Evolutionary conservation across 495 filamentous ascomycete species (phyloP).

Genomic region (Hypoxylon perforatum): DNA sequence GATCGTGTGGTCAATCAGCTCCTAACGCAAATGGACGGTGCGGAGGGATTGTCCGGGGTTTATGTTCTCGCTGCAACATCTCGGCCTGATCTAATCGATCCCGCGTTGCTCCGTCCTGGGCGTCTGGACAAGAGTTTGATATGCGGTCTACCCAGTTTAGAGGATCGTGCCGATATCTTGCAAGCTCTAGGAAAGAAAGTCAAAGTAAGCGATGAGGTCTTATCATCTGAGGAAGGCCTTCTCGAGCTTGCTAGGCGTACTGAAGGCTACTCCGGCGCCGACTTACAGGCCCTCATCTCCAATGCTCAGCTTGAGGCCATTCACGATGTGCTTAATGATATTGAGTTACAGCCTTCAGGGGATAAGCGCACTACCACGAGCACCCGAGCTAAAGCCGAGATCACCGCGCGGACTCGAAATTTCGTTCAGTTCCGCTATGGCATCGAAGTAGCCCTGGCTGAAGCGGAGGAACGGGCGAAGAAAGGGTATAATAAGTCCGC

Average conservation of each 20-base stretch:
- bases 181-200: conserved; percentile 82
- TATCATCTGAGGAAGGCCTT: conserved; percentile 61
- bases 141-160: conserved; percentile 82
- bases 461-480: conserved; percentile 51
- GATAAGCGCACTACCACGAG: conserved; percentile 35
- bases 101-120: conserved; percentile 87
- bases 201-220: conserved; percentile 70
- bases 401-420: conserved; percentile 50
- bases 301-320: conserved; percentile 98
- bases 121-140: conserved; percentile 90
- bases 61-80: conserved; percentile 95
- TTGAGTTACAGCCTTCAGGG: conserved; percentile 50
- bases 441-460: conserved; percentile 59
- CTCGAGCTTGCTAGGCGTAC: conserved; percentile 78
- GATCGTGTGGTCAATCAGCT: conserved; percentile 99
- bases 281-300: conserved; percentile 93
- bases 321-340: conserved; percentile 85
- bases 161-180: conserved; percentile 90
- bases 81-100: conserved; percentile 92
- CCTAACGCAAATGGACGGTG: conserved; percentile 98
- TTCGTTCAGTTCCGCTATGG: conserved; percentile 90
- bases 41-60: conserved; percentile 91
- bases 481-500: conserved; percentile 53
- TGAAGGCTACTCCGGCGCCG: conserved; percentile 93
- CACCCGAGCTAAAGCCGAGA: conserved; percentile 50